phyloP scores from a whole-genome alignment of 1,284 basidiomycete species.

The Ustilago shanxiensis region DNA sequence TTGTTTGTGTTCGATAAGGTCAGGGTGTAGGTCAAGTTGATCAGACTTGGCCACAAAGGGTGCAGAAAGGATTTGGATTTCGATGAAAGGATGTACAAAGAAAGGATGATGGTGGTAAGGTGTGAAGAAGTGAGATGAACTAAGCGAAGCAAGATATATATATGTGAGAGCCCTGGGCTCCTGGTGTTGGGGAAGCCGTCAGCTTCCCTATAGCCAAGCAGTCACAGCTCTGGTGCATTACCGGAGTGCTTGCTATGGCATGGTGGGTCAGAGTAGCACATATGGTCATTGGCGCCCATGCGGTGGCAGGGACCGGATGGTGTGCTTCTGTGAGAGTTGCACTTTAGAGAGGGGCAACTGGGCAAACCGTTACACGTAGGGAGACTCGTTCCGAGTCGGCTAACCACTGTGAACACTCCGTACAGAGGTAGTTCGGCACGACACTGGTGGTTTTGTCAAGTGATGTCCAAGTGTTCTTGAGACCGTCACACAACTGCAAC shows the following conservation, averaged over 20 bases:
- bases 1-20: slow-evolving; percentile 9
- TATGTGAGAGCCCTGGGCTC: not conserved
- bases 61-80: not conserved
- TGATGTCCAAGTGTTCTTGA: too few relatives aligned
- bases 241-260: not conserved
- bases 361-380: too few relatives aligned
- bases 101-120: slow-evolving; percentile 10
- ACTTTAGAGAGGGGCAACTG: too few relatives aligned
- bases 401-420: too few relatives aligned
- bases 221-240: not conserved
- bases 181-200: not conserved
- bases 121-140: slow-evolving; percentile 7
- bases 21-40: slow-evolving; percentile 13
- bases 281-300: too few relatives aligned
- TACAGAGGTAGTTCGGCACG: too few relatives aligned
- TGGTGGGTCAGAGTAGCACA: not conserved
- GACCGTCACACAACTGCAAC: too few relatives aligned
- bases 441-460: too few relatives aligned
- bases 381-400: too few relatives aligned
- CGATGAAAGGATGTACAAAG: slow-evolving; percentile 8
- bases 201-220: not conserved
- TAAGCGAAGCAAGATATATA: slow-evolving; percentile 10
- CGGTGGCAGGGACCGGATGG: too few relatives aligned
- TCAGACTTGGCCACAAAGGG: slow-evolving; percentile 12
- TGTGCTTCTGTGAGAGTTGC: too few relatives aligned